These are phyloP conservation scores for bread wheat (Triticum aestivum) DNA, from an alignment of 176 grass and related monocot species.

Conservation along the genomic window DNA sequence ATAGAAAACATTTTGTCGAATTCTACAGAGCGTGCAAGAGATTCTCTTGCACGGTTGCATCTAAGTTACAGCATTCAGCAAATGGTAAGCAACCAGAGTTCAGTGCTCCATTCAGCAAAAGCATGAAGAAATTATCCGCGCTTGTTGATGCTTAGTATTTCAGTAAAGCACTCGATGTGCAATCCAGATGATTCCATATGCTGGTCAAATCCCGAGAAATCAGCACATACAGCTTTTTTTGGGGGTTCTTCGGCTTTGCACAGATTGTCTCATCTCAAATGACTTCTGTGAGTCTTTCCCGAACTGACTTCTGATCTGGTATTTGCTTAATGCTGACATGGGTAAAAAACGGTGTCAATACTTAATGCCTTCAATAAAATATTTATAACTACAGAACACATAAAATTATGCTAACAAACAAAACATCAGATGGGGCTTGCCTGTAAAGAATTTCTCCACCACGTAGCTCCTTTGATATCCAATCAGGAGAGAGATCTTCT, in stretches of 20 bases:
- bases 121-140: not conserved
- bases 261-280: conserved; percentile 13
- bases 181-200: conserved; percentile 30
- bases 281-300: conserved; percentile 56
- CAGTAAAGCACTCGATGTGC: not conserved
- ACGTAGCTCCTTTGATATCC: conserved; percentile 63
- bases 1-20: not conserved
- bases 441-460: conserved; percentile 78
- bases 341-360: not conserved
- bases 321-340: conserved; percentile 65
- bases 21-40: not conserved
- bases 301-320: conserved; percentile 50
- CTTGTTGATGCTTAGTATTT: not conserved
- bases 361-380: not conserved
- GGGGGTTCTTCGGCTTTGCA: conserved; percentile 13
- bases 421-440: conserved; percentile 37
- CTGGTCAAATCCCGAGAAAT: conserved; percentile 6
- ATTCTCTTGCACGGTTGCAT: not conserved
- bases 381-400: not conserved
- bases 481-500: conserved; percentile 70
- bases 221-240: not conserved
- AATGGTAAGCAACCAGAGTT: not conserved
- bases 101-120: not conserved
- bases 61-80: conserved; percentile 4
- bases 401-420: not conserved